Evolutionary conservation across 140 eudicot genomes (phyloP).

Genomic region (Ambrosia hybrid): DNA sequence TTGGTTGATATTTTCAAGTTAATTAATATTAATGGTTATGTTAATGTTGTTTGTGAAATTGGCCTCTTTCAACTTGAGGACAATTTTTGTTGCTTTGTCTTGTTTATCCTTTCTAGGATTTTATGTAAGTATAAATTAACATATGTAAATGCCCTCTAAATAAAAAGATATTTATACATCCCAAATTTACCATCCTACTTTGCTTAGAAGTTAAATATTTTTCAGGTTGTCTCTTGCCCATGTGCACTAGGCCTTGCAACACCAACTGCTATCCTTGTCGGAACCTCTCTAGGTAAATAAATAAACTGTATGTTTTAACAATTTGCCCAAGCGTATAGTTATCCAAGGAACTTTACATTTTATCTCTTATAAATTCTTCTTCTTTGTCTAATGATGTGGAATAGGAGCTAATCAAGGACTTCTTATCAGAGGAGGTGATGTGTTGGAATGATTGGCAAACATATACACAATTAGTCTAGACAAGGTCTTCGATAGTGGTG

Average conservation of each 20-base stretch:
- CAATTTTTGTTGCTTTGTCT: neutral
- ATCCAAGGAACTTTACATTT: constrained; percentile 2
- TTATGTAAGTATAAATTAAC: neutral
- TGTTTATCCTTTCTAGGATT: neutral
- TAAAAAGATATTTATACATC: too few species aligned
- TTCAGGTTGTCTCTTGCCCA: too few species aligned
- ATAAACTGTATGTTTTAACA: neutral
- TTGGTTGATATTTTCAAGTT: neutral
- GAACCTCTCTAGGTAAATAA: too few species aligned
- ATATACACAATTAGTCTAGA: constrained; percentile 70
- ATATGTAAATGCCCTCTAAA: neutral
- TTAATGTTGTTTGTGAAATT: too few species aligned
- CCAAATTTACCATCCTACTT: too few species aligned
- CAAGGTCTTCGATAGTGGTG: constrained; percentile 47
- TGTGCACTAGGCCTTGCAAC: too few species aligned
- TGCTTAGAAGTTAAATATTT: too few species aligned
- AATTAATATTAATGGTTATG: too few species aligned
- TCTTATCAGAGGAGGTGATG: constrained; percentile 95
- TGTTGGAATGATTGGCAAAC: constrained; percentile 86
- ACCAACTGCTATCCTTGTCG: too few species aligned
- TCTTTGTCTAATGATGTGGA: constrained; percentile 16
- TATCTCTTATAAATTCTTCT: neutral
- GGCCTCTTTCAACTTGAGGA: constrained; percentile 1
- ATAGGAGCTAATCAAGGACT: constrained; percentile 97
- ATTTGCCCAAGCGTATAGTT: neutral